Base-by-base conservation (phyloP, 2,329 filamentous ascomycete genomes). In the Harringtonia lauricola region DNA sequence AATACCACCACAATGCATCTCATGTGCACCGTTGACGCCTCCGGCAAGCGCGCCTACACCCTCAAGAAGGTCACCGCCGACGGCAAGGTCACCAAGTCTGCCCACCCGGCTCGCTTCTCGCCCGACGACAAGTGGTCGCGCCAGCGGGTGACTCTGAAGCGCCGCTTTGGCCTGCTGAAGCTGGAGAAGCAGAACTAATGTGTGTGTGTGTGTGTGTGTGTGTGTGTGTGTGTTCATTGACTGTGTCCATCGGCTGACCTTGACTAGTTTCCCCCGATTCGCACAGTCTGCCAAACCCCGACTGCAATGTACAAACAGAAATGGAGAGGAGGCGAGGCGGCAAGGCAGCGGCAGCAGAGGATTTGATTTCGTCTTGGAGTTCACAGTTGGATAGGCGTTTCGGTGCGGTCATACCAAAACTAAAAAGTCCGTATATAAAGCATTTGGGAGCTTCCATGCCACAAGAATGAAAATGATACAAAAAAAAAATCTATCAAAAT, bases 121-220 rank as follows among this genome's bases (percentile, higher is more conserved):
- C 92, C 92, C 51, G 92, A 98, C 68, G 92, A 98, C 74, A 95
- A 95, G 74, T 96, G 94, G 76, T 95, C 88, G 59, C 85, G 87
- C 61, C 90, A 96, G 70, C 81, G 92, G 55, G 88, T 96, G 40
- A 94, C 88, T 18, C 74, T 96, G 58, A 95, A 95, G 81, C 88
- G 86, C 71, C 77, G 92, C 59, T 96, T 94, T 61, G 83, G 83
- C 39, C 74, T 95, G 51, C 78, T 96, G 49, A 69, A 95, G 62
- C 43, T 50, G 15, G 44, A 44, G 31, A 48, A 48, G 44, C 41
- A 44, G 47, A 92, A 85, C 43, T 86, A 94, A 73, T n/a, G n/a
- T n/a, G n/a, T n/a, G n/a, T n/a, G n/a, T n/a, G n/a, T n/a, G n/a
- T n/a, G n/a, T n/a, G n/a, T n/a, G n/a, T n/a, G n/a, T n/a, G n/a